Conservation (phyloP, 495 filamentous ascomycete species). For the Lineolata rhizophorae region DNA sequence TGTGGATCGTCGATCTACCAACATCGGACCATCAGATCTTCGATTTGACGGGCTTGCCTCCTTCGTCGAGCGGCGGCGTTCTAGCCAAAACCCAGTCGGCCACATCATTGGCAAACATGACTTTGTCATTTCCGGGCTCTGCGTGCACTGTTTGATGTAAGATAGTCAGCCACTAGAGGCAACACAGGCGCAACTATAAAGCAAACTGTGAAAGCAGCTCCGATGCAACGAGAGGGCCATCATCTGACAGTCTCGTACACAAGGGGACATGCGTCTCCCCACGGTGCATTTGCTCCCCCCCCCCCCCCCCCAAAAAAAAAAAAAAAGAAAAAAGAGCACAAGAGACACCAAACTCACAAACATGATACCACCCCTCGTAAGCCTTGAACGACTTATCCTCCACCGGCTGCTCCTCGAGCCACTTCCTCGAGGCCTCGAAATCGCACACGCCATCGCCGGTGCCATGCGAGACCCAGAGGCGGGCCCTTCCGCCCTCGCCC, state of each 20-base stretch:
- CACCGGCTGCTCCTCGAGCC: conserved; percentile 24
- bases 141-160: conserved; percentile 32
- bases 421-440: conserved; percentile 35
- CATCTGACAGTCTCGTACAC: too few species aligned
- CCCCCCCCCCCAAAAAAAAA: not conserved
- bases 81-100: conserved; percentile 49
- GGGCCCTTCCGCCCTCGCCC: conserved; percentile 16
- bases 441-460: conserved; percentile 42
- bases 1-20: not conserved
- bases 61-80: too few species aligned
- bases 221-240: too few species aligned
- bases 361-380: conserved; percentile 65
- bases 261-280: too few species aligned
- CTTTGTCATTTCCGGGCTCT: conserved; percentile 37
- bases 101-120: conserved; percentile 46
- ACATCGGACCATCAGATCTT: conserved; percentile 5
- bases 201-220: too few species aligned
- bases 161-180: not conserved
- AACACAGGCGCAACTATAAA: too few species aligned
- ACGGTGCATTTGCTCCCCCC: not conserved
- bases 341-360: conserved; percentile 26
- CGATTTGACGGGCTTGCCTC: conserved; percentile 6
- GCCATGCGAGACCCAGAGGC: conserved; percentile 45
- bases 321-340: too few species aligned
- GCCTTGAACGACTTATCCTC: conserved; percentile 41